These are phyloP conservation scores for Citrus cavaleriei DNA, from an alignment of 345 rosid genomes.

Conservation along the genomic window DNA sequence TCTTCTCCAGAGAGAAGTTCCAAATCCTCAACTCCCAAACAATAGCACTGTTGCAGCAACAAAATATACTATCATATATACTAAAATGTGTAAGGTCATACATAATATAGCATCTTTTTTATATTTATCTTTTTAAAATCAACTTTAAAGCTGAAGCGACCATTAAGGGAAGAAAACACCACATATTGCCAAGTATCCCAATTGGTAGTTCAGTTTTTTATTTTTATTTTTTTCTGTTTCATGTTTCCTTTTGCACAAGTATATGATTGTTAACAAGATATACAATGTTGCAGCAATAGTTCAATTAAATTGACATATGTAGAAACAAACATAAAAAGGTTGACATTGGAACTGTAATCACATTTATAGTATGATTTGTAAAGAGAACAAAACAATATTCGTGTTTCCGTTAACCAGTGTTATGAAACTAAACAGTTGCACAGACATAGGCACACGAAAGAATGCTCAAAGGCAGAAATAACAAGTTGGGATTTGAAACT, in stretches of 20 bases:
- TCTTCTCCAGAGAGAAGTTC: constrained; percentile 81
- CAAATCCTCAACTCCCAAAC: constrained; percentile 82
- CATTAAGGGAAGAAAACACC: background rate
- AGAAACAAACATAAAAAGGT: background rate
- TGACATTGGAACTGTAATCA: background rate
- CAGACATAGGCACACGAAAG: background rate
- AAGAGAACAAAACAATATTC: background rate
- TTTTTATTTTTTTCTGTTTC: background rate
- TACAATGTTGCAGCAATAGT: background rate
- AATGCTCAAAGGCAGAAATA: background rate
- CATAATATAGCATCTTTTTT: background rate
- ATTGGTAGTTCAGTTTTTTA: background rate
- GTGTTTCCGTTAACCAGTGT: too few species aligned
- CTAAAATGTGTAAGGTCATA: background rate
- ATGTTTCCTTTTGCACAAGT: background rate
- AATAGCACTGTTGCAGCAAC: constrained; percentile 61
- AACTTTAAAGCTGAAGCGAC: background rate
- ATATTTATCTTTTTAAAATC: background rate
- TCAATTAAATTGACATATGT: background rate
- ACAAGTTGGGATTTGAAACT: background rate
- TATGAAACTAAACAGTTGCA: background rate
- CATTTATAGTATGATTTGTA: background rate
- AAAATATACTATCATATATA: background rate
- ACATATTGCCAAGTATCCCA: background rate
- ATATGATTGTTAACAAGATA: background rate